Conservation (phyloP, 139 green algal species). For the Pleodorina starrii region DNA sequence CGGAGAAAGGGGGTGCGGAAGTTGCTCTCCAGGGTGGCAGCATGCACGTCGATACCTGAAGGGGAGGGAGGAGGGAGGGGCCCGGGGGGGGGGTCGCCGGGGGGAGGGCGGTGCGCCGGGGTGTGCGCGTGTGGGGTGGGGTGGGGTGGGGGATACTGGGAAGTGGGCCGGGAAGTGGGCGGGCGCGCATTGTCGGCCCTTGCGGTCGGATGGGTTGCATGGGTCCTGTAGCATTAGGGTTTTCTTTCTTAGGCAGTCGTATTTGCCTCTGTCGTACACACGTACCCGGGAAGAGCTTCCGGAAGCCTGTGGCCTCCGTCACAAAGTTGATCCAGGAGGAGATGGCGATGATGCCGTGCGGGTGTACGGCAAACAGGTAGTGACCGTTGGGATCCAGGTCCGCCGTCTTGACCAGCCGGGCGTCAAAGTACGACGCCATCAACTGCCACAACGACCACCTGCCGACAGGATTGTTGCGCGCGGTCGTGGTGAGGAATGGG, state of each 20-base stretch:
- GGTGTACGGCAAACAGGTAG: slow-evolving; percentile 73
- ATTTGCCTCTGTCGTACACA: too few species aligned
- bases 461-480: too few species aligned
- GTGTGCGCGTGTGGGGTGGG: too few species aligned
- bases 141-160: too few species aligned
- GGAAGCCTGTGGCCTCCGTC: slow-evolving; percentile 67
- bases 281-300: slow-evolving; percentile 59
- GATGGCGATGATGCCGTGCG: slow-evolving; percentile 67
- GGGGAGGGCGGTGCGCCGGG: too few species aligned
- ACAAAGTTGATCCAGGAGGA: slow-evolving; percentile 66
- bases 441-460: slow-evolving; percentile 67
- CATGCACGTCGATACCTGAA: neutral
- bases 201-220: neutral
- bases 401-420: slow-evolving; percentile 67
- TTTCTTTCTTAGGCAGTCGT: too few species aligned
- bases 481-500: too few species aligned
- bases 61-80: too few species aligned
- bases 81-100: too few species aligned
- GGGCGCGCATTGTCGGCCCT: neutral
- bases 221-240: too few species aligned
- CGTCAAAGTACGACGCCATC: slow-evolving; percentile 65
- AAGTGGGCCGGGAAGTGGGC: too few species aligned
- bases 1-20: slow-evolving; percentile 69
- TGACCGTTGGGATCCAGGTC: slow-evolving; percentile 63
- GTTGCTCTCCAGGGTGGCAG: slow-evolving; percentile 67